Conservation (phyloP, 2,329 filamentous ascomycete species). For the Diaporthe citrichinensis region DNA sequence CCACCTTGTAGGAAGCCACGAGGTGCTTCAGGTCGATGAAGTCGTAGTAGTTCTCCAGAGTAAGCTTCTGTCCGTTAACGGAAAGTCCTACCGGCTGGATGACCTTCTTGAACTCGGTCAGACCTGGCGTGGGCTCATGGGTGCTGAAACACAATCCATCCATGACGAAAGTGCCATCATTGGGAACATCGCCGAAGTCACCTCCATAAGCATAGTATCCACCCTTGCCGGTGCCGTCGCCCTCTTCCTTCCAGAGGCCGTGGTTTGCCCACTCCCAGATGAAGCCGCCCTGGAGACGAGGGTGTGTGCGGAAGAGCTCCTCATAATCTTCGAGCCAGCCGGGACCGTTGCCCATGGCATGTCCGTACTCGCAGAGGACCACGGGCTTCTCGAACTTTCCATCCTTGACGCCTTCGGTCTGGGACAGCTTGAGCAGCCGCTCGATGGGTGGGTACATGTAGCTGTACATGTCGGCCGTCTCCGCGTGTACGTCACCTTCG, state of each 20-base stretch:
- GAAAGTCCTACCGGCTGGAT: slow-evolving; percentile 67
- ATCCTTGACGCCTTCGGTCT: slow-evolving; percentile 58
- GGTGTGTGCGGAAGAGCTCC: slow-evolving; percentile 71
- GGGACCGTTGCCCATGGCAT: slow-evolving; percentile 83
- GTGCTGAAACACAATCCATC: slow-evolving; percentile 69
- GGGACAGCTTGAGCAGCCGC: slow-evolving; percentile 61
- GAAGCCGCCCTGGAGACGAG: slow-evolving; percentile 75
- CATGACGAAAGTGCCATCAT: slow-evolving; percentile 74
- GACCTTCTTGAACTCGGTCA: slow-evolving; percentile 70
- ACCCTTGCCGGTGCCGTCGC: slow-evolving; percentile 51
- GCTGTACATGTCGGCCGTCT: slow-evolving; percentile 75
- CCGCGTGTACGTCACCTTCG: slow-evolving; percentile 73
- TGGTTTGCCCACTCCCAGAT: slow-evolving; percentile 79
- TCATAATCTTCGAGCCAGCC: slow-evolving; percentile 79
- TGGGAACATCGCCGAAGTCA: slow-evolving; percentile 73
- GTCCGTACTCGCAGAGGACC: slow-evolving; percentile 70
- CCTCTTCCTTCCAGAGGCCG: slow-evolving; percentile 64
- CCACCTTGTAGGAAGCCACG: slow-evolving; percentile 58
- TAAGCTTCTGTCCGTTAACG: slow-evolving; percentile 53
- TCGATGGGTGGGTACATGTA: slow-evolving; percentile 75
- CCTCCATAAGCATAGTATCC: slow-evolving; percentile 72
- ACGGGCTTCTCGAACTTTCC: slow-evolving; percentile 69
- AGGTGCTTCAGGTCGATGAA: slow-evolving; percentile 62
- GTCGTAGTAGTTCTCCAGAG: slow-evolving; percentile 64
- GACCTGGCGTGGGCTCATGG: slow-evolving; percentile 69